Percentiles rank a stretch among this genome's conserved stretches.
Conservation (phyloP, 176 grass and related monocot species). For the sorghum (Sorghum bicolor) region DNA sequence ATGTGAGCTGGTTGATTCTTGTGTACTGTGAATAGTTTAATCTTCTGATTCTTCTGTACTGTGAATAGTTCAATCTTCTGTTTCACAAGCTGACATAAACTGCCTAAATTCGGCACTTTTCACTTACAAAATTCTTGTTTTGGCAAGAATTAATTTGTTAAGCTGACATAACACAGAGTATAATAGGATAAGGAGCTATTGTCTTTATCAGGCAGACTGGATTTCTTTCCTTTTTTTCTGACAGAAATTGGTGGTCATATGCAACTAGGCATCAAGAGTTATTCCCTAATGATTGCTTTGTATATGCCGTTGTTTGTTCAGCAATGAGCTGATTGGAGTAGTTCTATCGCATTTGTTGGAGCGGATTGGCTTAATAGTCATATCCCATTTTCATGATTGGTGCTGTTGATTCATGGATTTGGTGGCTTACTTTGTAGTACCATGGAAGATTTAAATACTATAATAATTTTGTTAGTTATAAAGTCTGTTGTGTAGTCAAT, state of each 20-base stretch:
- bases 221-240: neutral
- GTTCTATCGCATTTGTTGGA: neutral
- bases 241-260: neutral
- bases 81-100: constrained; percentile 3
- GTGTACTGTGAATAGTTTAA: neutral
- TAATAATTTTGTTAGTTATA: neutral
- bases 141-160: constrained; percentile 12
- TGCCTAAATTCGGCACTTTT: neutral
- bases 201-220: neutral
- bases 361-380: neutral
- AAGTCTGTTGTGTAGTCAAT: neutral
- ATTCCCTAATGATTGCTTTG: neutral
- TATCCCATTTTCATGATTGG: constrained; percentile 36
- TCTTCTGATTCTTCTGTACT: constrained; percentile 2
- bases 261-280: neutral
- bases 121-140: neutral
- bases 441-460: neutral
- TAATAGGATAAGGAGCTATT: constrained; percentile 17
- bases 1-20: neutral
- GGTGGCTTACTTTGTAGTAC: constrained; percentile 24
- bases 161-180: neutral
- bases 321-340: neutral
- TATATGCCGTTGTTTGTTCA: neutral
- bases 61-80: constrained; percentile 6
- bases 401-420: constrained; percentile 25